phyloP scores from a whole-genome alignment of 768 basidiomycete genomes.

The Boletus subcaerulescens region DNA sequence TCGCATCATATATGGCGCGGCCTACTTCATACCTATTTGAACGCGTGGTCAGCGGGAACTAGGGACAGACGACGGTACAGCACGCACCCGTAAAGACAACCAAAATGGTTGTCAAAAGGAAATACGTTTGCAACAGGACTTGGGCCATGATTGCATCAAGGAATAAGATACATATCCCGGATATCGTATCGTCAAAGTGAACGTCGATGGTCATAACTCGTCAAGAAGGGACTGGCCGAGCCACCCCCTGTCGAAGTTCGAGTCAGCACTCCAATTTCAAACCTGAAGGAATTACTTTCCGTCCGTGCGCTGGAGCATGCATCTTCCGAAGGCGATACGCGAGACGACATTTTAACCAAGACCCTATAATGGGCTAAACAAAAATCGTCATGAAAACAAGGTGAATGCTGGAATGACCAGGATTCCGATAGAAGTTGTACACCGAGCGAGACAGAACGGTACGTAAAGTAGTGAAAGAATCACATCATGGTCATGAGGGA shows the following conservation, averaged over 20 bases:
- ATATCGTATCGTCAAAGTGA: neutral
- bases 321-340: too few relatives aligned
- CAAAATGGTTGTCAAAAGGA: conserved; percentile 6
- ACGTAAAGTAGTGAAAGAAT: neutral
- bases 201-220: neutral
- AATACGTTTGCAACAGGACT: conserved; percentile 3
- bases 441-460: neutral
- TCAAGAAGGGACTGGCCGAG: neutral
- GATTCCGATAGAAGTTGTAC: neutral
- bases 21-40: conserved; percentile 18
- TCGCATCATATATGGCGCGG: neutral
- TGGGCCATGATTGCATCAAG: conserved; percentile 1
- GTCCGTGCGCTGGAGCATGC: too few relatives aligned
- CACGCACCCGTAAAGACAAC: conserved; percentile 14
- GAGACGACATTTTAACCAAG: too few relatives aligned
- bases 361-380: too few relatives aligned
- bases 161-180: neutral
- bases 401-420: too few relatives aligned
- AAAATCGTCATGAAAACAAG: too few relatives aligned
- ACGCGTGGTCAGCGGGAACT: neutral
- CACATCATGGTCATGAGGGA: too few relatives aligned
- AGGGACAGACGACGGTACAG: neutral
- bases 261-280: neutral
- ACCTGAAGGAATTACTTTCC: too few relatives aligned
- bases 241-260: neutral